Base-by-base conservation (phyloP, 768 basidiomycete species). In the Clathrus columnatus region DNA sequence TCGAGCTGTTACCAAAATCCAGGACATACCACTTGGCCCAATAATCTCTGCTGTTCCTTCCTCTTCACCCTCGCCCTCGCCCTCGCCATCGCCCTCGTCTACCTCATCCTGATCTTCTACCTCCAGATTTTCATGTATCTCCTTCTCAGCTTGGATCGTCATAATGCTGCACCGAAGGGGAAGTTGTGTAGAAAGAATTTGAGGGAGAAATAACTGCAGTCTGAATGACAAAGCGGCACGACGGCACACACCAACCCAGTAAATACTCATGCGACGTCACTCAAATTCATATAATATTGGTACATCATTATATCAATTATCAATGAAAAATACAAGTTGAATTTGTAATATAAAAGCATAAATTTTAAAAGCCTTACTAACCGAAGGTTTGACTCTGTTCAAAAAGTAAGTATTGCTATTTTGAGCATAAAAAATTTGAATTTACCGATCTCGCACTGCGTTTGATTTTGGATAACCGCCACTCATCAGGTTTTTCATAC, bases 401-500 rank as follows among this genome's bases (percentile, higher is more conserved):
- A 57, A 51, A 14, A 32, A 57, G 43, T 50, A 18, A 24, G 32
- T 21, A 2, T 32, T 24, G 46, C 17, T 23, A 14, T 5, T 47
- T 28, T 27, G 51, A 48, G 18, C 46, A 14, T 24, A 44, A 6
- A 57, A 54, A 53, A 20, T 7, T 24, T 24, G 16, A 46, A 49
- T 43, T 45, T 67, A 84, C 83, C 48, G 91, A 92, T 57, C 91
- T 82, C 20, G 91, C 89, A 65, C 87, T 91, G 60, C 90, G 75
- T 73, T 92, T 93, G 76, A 93, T 78, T 67, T 93, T 93, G 14
- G 90, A 93, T 67, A 93, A 69, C 50, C 93, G 79, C 95, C 94
- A 98, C 67, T 93, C 90, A 70, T 92, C 91, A 29, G 88, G 83
- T 65, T 91, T 91, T 74, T 93, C 91, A 70, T 88, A 92, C 73